Evolutionary conservation across 345 rosid species (phyloP), one percentile per base, ranked within the genome.

Genomic region (Fremontodendron californicum): DNA sequence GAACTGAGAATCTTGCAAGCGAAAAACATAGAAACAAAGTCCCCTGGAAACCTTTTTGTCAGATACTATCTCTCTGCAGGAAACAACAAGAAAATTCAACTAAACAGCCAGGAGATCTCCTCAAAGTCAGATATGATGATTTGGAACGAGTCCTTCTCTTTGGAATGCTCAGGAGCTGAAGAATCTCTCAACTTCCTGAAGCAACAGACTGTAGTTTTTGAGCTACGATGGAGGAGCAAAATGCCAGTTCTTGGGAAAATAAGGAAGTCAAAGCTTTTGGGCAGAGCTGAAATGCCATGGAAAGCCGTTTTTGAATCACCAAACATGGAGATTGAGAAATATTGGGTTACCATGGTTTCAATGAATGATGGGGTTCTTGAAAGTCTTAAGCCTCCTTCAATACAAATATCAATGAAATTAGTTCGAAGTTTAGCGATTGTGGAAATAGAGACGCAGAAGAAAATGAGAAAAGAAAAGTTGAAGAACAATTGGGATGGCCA

Each of bases 61-160:
- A 89, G 96, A 78, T 89, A 76, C 86, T 89, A 88, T 79, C 90
- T 93, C n/a, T 78, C 90, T 7, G 66, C 92, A 19, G 90, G 88
- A 64, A 77, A 83, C 49, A 84, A 86, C 82, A 87, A 81, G 76
- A 85, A 78, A 73, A 83, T 92, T 39, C 84, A 82, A 75, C 84
- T 93, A 2, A 85, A 93, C 74, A 92, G 86, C 48, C 69, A 35
- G 64, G 86, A 87, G 72, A 80, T 93, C 61, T 65, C 88, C 54
- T 75, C 89, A 2, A 84, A 71, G 18, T 78, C 92, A 54, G 35
- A 76, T 3, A 64, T 0, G 58, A 6, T 84, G 74, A 3, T 75
- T 29, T 90, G 94, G 97, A 87, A 93, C 49, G 87, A 91, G 73
- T 80, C 88, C 49, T 87, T 89, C 79, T 89, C 88, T 6, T 58